Base-by-base conservation (phyloP, 768 basidiomycete species). In the Amanita rubescens region DNA sequence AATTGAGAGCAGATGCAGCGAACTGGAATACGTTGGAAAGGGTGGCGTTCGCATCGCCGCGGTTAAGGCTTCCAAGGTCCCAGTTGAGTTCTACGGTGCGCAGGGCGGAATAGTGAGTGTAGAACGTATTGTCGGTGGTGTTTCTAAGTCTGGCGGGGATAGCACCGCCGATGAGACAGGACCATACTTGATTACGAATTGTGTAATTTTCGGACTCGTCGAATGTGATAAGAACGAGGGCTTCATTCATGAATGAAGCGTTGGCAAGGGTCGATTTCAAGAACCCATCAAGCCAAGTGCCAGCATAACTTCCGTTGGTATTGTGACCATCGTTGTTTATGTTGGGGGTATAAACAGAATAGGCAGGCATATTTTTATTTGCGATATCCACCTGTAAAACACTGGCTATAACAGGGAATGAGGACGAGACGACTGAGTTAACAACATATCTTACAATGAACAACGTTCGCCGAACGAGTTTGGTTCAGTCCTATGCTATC, bases 271-370 rank as follows among this genome's bases (percentile, higher is more conserved):
- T 61, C 1, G 83, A 80, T 12, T 69, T 27, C 32, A 86, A 67
- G 73, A 77, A 85, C 59, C 65, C 78, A 20, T 62, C 57, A 22
- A 81, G 58, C 76, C 77, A 85, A 3, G 59, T 56, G 14, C 66
- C 65, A 4, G 71, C 66, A 57, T 75, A 82, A 53, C 69, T 75
- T 55, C 80, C 64, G 20, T 69, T 72, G 8, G 83, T 84, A 63
- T 85, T 82, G 55, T 83, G 84, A 1, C 68, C 81, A 58, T 83
- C 83, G 59, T 84, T 75, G 47, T 73, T 59, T 59, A 81, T 67
- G 61, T 85, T 85, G 11, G 84, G 84, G 2, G 84, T 84, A 50
- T 85, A 69, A 57, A 80, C 83, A 9, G 71, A 57, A 79, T 81
- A 84, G 52, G 84, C 82, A 9, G 81, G 75, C 38, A 85, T 63